A percentile compares a stretch with the other conserved stretches of the same genome.
Evolutionary conservation across 1,284 basidiomycete species (phyloP).

Genomic region (Termitomyces sp.): DNA sequence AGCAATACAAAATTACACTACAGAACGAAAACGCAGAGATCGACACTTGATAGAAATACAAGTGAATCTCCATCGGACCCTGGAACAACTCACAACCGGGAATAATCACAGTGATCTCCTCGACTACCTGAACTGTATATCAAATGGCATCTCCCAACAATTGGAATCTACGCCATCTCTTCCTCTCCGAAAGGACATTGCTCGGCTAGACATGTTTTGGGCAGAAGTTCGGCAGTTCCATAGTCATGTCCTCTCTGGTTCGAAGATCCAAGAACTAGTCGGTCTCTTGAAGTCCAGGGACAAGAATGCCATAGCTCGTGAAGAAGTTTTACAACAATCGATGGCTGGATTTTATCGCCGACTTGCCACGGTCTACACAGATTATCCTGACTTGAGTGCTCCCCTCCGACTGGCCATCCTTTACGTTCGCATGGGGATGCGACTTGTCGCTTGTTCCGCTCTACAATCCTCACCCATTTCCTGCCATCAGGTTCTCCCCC

Average conservation of each 20-base stretch:
- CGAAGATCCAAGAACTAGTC: slow-evolving; percentile 42
- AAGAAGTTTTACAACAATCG: slow-evolving; percentile 62
- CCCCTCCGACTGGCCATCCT: slow-evolving; percentile 65
- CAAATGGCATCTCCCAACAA: slow-evolving; percentile 28
- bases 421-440: slow-evolving; percentile 74
- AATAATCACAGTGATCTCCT: slow-evolving; percentile 48
- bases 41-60: slow-evolving; percentile 45
- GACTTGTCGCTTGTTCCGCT: slow-evolving; percentile 40
- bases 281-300: slow-evolving; percentile 30
- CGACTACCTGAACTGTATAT: slow-evolving; percentile 36
- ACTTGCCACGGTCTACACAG: slow-evolving; percentile 49
- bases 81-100: slow-evolving; percentile 64
- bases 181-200: slow-evolving; percentile 42
- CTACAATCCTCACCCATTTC: slow-evolving; percentile 5
- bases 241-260: slow-evolving; percentile 42
- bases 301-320: slow-evolving; percentile 39
- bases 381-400: slow-evolving; percentile 66
- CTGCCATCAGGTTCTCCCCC: slow-evolving; percentile 21
- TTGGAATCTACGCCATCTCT: slow-evolving; percentile 22
- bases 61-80: slow-evolving; percentile 48
- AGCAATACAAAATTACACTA: slow-evolving; percentile 55
- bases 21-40: slow-evolving; percentile 47
- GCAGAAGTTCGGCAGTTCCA: slow-evolving; percentile 75
- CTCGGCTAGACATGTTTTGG: slow-evolving; percentile 75
- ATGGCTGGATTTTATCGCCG: slow-evolving; percentile 61